Percentiles rank a stretch among this genome's conserved stretches.
Conservation (phyloP, 495 filamentous ascomycete species). For the Penicillium paxilli region DNA sequence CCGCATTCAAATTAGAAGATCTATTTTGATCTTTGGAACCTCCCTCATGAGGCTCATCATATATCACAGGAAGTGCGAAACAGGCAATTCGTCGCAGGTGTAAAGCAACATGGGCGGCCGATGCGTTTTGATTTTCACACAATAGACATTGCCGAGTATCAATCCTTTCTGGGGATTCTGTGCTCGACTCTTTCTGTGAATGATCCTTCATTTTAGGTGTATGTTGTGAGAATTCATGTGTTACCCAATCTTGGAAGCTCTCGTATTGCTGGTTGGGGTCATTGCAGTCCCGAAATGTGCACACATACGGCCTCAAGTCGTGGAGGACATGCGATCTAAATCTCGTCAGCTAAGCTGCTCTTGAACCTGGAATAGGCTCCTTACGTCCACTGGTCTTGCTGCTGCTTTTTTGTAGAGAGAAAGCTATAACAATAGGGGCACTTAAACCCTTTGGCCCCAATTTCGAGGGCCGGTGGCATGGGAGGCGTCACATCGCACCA, state of each 20-base stretch:
- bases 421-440: background rate
- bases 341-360: no score
- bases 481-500: background rate
- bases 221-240: background rate
- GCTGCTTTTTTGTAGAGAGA: background rate
- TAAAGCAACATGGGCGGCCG: background rate
- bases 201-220: no score
- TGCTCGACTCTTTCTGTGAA: no score
- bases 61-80: background rate
- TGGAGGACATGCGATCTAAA: background rate
- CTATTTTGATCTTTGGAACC: no score
- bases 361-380: no score
- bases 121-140: background rate
- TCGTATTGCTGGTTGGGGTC: background rate
- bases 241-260: background rate
- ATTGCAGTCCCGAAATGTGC: background rate
- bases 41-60: no score
- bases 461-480: background rate
- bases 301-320: background rate
- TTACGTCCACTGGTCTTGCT: background rate
- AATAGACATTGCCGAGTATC: background rate
- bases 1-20: no score
- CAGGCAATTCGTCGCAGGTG: background rate
- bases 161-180: no score
- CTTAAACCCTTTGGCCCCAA: background rate